These are phyloP conservation scores for Symbiodinium natans DNA, from an alignment of 73 alveolate genomes.

Conservation along the genomic window DNA sequence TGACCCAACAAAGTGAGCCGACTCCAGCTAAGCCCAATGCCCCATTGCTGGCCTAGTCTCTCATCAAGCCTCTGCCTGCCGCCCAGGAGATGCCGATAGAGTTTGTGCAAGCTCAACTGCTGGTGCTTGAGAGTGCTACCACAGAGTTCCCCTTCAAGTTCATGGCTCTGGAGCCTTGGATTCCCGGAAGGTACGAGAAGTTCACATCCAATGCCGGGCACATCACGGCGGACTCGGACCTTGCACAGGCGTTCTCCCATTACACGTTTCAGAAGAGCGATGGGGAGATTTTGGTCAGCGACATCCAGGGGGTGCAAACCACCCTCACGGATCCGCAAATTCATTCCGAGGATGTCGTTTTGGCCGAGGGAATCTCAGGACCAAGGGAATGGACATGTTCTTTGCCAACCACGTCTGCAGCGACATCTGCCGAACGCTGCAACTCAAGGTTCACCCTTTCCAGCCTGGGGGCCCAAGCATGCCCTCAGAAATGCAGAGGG, in stretches of 20 bases:
- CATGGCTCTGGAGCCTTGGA: constrained; percentile 78
- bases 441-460: constrained; percentile 4
- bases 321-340: constrained; percentile 72
- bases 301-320: constrained; percentile 63
- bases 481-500: neutral
- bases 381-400: constrained; percentile 58
- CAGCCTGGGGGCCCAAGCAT: constrained; percentile 33
- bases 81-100: constrained; percentile 53
- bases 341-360: constrained; percentile 28
- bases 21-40: no score
- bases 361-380: constrained; percentile 26
- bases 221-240: constrained; percentile 35
- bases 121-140: neutral
- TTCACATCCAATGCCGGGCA: constrained; percentile 66
- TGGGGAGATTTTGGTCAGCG: constrained; percentile 46
- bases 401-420: constrained; percentile 37
- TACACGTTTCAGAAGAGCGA: constrained; percentile 2
- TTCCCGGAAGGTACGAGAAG: constrained; percentile 49
- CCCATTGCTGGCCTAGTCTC: no score
- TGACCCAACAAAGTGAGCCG: no score
- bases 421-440: constrained; percentile 8
- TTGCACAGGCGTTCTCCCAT: constrained; percentile 53
- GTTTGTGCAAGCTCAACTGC: constrained; percentile 44
- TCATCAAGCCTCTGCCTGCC: no score
- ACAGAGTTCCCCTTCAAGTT: neutral